Base-by-base conservation (phyloP, 345 rosid species). In the Hirschfeldia incana region DNA sequence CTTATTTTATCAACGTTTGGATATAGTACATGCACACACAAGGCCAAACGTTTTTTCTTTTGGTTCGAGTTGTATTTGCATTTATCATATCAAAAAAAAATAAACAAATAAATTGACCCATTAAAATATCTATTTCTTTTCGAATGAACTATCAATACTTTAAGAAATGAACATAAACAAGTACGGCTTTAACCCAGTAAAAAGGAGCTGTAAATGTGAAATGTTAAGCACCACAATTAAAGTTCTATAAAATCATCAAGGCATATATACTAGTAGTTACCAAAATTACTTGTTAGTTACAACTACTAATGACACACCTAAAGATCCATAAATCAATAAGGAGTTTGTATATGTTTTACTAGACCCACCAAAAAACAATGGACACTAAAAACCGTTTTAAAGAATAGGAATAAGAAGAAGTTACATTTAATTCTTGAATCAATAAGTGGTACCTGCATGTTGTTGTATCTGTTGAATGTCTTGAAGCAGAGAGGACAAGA, bases 391-490 rank as follows among this genome's bases (percentile, higher is more conserved):
- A 39, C 6, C 39, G 13, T 66, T 37, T 75, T 51, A 29, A 67
- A 67, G 46, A 76, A 68, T 21, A 69, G 0, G 2, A 44, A 8
- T 46, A 27, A 32, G n/a, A 29, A 27, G 30, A 36, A 13, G 10
- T 65, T 4, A 37, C 6, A 37, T 26, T 65, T 64, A 2, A 33
- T 33, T 33, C 27, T 33, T 33, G 46, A 8, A 8, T 36, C 49
- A 37, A 17, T 65, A 32, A 17, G 51, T 65, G 28, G 69, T 83
- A 93, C 99, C 94, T 96, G 98, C 98, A 96, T 96, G 91, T 93
- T 96, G 85, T 93, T 93, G 90, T 96, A 96, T 87, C 99, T 86
- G 85, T 96, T 96, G 93, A 96, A 96, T 79, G 98, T 92, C 85
- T 96, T 96, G 92, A 88, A 91, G 89, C 99, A 96, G 62, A 96